Base-by-base conservation (phyloP, 176 grass and related monocot genomes). In the Musa schizocarpa region DNA sequence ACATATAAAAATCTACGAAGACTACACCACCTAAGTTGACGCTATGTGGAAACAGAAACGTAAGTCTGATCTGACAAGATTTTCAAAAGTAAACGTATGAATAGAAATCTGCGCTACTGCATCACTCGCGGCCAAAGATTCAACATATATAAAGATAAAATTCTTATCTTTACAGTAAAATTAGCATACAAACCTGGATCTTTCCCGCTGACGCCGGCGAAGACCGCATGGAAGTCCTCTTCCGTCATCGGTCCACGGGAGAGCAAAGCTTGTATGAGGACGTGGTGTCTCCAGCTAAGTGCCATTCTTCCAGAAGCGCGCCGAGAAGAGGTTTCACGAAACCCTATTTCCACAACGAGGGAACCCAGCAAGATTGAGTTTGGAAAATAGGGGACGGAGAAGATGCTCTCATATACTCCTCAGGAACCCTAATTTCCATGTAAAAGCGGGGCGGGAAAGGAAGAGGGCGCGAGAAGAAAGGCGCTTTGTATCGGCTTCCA, bases 241-340 rank as follows among this genome's bases (percentile, higher is more conserved):
- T 73, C 71, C 52, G 20, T 24, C 51, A 73, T 54, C n/a, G 71
- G 71, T 5, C 51, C 71, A 23, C 71, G 71, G 52, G 71, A 73
- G 71, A 73, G 20, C 50, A 73, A 55, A 53, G 71, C 50, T 27
- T 73, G 71, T 17, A 73, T 73, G n/a, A 73, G 51, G 22, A 21
- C 52, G 71, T 73, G 71, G 8, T 73, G 71, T 52, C 21, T 73
- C 71, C 71, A 73, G 21, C 11, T 26, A 53, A 55, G 21, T 17
- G 43, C 43, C 68, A 70, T 70, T 50, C 43, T 67, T n/a, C 34
- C 13, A 19, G 16, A 7, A 48, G 7, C 8, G 16, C 25, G 50
- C 14, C 13, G 43, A 70, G 48, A 16, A 7, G 68, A 50, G 43
- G 16, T 70, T 50, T 50, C n/a, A 70, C 58, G 61, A 2, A 63